These are phyloP conservation scores for Candida xyloterini DNA, from an alignment of 805 yeast genomes.

Conservation along the genomic window DNA sequence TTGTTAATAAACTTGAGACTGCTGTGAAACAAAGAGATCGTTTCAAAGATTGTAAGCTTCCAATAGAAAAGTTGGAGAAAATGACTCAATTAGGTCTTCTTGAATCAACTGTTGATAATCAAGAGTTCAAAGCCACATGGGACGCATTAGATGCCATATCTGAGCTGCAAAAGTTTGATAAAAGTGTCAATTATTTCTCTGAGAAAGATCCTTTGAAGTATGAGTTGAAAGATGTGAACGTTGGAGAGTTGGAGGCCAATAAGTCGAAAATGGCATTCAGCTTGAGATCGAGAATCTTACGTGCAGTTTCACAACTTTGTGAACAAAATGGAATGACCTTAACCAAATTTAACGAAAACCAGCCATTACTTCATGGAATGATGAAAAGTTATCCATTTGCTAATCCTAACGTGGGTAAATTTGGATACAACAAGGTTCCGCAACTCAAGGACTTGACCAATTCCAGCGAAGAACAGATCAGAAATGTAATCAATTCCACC, in stretches of 20 bases:
- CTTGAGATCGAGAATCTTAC: slow-evolving; percentile 27
- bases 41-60: slow-evolving; percentile 1
- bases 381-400: slow-evolving; percentile 25
- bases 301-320: slow-evolving; percentile 28
- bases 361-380: slow-evolving; percentile 19
- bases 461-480: slow-evolving; percentile 21
- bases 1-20: slow-evolving; percentile 1
- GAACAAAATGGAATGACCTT: slow-evolving; percentile 24
- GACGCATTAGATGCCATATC: slow-evolving; percentile 3
- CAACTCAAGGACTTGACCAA: slow-evolving; percentile 10
- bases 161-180: slow-evolving; percentile 1
- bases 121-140: slow-evolving; percentile 2
- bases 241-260: slow-evolving; percentile 23
- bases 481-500: slow-evolving; percentile 22
- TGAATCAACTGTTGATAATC: slow-evolving; percentile 2
- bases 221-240: slow-evolving; percentile 5
- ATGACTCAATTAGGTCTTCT: not conserved
- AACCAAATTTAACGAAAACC: slow-evolving; percentile 10
- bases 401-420: slow-evolving; percentile 22
- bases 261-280: slow-evolving; percentile 29
- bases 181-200: slow-evolving; percentile 2
- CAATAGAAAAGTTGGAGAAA: not conserved
- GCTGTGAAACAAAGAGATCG: slow-evolving; percentile 4
- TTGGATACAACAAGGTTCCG: slow-evolving; percentile 15
- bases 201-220: slow-evolving; percentile 6